These are phyloP conservation scores for Cytospora piceae DNA, from an alignment of 2,329 filamentous ascomycete genomes.

Conservation along the genomic window DNA sequence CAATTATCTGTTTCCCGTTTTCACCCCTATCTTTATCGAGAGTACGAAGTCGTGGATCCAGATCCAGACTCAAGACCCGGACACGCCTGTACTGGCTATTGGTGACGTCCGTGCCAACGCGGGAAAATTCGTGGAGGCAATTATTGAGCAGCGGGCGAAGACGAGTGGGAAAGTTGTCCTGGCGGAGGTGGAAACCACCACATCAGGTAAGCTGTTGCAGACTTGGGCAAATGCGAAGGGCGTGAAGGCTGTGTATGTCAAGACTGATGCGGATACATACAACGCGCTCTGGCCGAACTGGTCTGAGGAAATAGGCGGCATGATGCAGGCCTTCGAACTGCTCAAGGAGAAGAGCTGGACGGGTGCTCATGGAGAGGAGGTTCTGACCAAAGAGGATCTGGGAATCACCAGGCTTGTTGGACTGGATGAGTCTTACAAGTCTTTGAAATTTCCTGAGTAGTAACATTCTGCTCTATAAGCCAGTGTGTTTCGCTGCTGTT, in stretches of 20 bases:
- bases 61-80: conserved; percentile 35
- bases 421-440: background rate
- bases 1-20: conserved; percentile 27
- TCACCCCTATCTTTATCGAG: conserved; percentile 28
- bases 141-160: conserved; percentile 38
- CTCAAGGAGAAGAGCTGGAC: conserved; percentile 1
- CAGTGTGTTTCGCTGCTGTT: background rate
- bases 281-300: background rate
- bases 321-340: conserved; percentile 1
- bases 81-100: conserved; percentile 37
- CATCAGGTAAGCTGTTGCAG: conserved; percentile 37
- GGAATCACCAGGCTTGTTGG: background rate
- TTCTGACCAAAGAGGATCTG: conserved; percentile 12
- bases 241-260: background rate
- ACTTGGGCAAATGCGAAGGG: conserved; percentile 35
- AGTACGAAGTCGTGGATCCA: conserved; percentile 36
- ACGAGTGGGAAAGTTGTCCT: conserved; percentile 40
- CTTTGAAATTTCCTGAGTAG: background rate
- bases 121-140: conserved; percentile 40
- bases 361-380: background rate
- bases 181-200: conserved; percentile 34
- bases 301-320: conserved; percentile 4
- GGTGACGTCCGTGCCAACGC: conserved; percentile 41
- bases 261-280: background rate
- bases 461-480: background rate